Percentiles rank a stretch among this genome's conserved stretches.
phyloP scores from a whole-genome alignment of 2,329 filamentous ascomycete species.

The Alternaria postmessia region DNA sequence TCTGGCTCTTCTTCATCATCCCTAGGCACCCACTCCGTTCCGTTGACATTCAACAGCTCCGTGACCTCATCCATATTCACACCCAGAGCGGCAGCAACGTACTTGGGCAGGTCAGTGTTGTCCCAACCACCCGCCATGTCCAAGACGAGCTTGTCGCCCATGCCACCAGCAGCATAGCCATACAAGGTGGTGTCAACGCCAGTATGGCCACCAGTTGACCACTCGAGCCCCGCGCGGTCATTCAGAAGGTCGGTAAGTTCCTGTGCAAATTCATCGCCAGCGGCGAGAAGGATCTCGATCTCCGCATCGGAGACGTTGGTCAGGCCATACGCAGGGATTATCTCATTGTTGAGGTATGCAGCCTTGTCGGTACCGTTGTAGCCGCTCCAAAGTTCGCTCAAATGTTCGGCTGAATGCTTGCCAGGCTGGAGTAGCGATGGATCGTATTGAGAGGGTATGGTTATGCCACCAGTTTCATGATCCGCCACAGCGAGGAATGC shows the following conservation, averaged over 20 bases:
- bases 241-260: slow-evolving; percentile 31
- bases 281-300: no score
- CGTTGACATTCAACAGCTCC: slow-evolving; percentile 24
- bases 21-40: slow-evolving; percentile 22
- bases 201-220: slow-evolving; percentile 51
- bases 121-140: slow-evolving; percentile 38
- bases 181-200: slow-evolving; percentile 50
- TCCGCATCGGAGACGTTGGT: no score
- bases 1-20: background rate
- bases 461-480: no score
- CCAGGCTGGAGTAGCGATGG: no score
- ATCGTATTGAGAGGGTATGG: no score
- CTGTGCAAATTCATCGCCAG: no score
- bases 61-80: slow-evolving; percentile 31
- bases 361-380: no score
- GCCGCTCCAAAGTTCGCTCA: no score
- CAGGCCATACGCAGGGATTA: no score
- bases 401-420: no score
- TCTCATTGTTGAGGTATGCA: no score
- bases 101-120: slow-evolving; percentile 31
- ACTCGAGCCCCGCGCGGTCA: slow-evolving; percentile 41
- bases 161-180: slow-evolving; percentile 42
- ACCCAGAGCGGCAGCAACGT: slow-evolving; percentile 28
- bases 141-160: slow-evolving; percentile 21
- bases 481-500: no score